Evolutionary conservation across 495 filamentous ascomycete genomes (phyloP).

Genomic region (Geoglossum glabrum): DNA sequence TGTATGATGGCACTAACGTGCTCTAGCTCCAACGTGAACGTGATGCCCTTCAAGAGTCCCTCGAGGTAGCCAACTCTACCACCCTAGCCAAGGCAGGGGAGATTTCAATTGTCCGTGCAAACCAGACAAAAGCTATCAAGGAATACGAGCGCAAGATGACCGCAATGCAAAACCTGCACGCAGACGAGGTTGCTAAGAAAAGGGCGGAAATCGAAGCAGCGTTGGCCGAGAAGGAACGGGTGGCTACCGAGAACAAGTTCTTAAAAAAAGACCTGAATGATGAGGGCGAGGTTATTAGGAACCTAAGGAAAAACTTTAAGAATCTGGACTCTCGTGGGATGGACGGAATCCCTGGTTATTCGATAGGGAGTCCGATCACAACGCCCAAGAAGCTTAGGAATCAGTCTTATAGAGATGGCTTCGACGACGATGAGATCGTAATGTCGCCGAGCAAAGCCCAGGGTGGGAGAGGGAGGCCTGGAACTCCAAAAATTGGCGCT

Average conservation of each 20-base stretch:
- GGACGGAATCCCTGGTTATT: background rate
- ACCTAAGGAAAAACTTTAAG: constrained; percentile 17
- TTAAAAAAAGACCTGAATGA: constrained; percentile 44
- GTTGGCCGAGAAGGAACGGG: constrained; percentile 34
- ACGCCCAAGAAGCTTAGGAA: constrained; percentile 40
- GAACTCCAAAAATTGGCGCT: constrained; percentile 34
- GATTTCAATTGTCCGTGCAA: constrained; percentile 45
- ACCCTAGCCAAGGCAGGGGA: constrained; percentile 40
- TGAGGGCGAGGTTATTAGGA: constrained; percentile 20
- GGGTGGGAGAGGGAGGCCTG: constrained; percentile 27
- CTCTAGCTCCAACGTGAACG: constrained; percentile 33
- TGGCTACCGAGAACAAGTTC: constrained; percentile 44
- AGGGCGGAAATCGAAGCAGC: constrained; percentile 35
- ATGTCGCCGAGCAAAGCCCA: constrained; percentile 36
- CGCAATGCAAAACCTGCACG: constrained; percentile 31
- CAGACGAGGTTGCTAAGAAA: constrained; percentile 32
- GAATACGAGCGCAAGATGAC: constrained; percentile 35
- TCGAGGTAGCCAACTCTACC: constrained; percentile 27
- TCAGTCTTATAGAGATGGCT: constrained; percentile 46
- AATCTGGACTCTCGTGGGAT: background rate
- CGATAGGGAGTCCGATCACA: constrained; percentile 10
- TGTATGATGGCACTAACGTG: background rate
- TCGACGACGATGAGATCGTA: constrained; percentile 49
- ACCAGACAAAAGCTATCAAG: constrained; percentile 31
- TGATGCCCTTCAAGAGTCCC: constrained; percentile 24